These are phyloP conservation scores for Astraeus odoratus DNA, from an alignment of 768 basidiomycete species.

Conservation along the genomic window DNA sequence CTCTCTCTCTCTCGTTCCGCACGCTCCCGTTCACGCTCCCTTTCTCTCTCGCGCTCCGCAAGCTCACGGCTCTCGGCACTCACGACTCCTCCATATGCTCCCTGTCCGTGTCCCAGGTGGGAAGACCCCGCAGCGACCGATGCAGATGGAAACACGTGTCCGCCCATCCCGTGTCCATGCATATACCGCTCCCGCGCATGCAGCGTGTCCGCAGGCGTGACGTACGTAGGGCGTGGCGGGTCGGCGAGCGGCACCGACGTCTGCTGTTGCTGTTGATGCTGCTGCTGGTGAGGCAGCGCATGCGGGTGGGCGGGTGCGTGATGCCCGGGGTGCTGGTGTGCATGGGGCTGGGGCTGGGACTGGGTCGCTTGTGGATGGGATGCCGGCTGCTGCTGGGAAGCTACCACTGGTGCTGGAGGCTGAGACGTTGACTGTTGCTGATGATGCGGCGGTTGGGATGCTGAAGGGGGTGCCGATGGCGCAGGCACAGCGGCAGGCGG, in stretches of 20 bases:
- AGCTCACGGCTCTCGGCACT: constrained; percentile 18
- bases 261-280: constrained; percentile 3
- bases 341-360: constrained; percentile 19
- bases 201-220: constrained; percentile 24
- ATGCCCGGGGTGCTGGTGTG: constrained; percentile 14
- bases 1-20: constrained; percentile 14
- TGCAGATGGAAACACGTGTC: not conserved
- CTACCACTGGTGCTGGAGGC: constrained; percentile 10
- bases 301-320: constrained; percentile 3
- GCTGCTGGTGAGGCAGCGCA: not conserved
- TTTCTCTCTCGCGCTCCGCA: constrained; percentile 12
- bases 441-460: constrained; percentile 15
- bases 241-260: constrained; percentile 14
- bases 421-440: constrained; percentile 13
- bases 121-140: constrained; percentile 1
- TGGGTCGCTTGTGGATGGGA: constrained; percentile 23
- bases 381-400: constrained; percentile 11
- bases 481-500: not conserved
- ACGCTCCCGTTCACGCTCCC: constrained; percentile 17
- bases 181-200: constrained; percentile 21
- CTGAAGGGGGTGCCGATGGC: not conserved
- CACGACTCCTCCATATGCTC: not conserved
- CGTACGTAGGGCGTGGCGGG: constrained; percentile 15
- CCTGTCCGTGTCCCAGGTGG: not conserved
- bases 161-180: not conserved